Conservation (phyloP, 179 eudicot genomes). For the Beta lomatogona region DNA sequence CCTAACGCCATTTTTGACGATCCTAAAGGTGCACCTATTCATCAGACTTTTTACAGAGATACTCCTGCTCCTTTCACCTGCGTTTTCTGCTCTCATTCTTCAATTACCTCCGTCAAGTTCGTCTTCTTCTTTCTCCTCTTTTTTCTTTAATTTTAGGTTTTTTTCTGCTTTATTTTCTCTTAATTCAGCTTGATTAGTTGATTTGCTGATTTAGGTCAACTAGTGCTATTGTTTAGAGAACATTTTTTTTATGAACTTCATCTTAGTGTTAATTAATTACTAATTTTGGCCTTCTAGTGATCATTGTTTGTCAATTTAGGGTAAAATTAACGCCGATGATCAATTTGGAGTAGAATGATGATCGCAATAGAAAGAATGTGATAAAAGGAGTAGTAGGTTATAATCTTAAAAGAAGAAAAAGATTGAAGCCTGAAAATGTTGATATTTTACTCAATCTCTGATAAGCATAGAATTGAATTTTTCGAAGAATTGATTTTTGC, state of each 20-base stretch:
- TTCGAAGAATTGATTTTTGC: too few relatives aligned
- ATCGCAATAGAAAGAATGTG: too few relatives aligned
- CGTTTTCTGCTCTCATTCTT: conserved; percentile 48
- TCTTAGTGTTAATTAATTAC: neutral
- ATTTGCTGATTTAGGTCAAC: neutral
- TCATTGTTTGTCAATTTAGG: too few relatives aligned
- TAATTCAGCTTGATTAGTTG: neutral
- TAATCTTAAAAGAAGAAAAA: too few relatives aligned
- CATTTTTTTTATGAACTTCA: neutral
- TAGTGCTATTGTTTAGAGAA: neutral
- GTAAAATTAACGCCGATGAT: too few relatives aligned
- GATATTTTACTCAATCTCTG: too few relatives aligned
- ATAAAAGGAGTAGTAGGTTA: too few relatives aligned
- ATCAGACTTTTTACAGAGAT: conserved; percentile 73
- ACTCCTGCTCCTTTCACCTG: conserved; percentile 84
- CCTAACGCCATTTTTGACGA: conserved; percentile 61
- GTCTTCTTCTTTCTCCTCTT: neutral
- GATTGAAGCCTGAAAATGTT: too few relatives aligned
- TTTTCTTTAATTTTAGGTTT: too few relatives aligned
- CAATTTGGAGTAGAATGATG: too few relatives aligned
- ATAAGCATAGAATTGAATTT: too few relatives aligned
- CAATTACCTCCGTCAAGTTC: conserved; percentile 57
- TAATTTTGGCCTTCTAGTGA: neutral
- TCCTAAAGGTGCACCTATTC: conserved; percentile 74
- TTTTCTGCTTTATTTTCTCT: neutral